Base-by-base conservation (phyloP, 768 basidiomycete species). In the Boletus reticuloceps region DNA sequence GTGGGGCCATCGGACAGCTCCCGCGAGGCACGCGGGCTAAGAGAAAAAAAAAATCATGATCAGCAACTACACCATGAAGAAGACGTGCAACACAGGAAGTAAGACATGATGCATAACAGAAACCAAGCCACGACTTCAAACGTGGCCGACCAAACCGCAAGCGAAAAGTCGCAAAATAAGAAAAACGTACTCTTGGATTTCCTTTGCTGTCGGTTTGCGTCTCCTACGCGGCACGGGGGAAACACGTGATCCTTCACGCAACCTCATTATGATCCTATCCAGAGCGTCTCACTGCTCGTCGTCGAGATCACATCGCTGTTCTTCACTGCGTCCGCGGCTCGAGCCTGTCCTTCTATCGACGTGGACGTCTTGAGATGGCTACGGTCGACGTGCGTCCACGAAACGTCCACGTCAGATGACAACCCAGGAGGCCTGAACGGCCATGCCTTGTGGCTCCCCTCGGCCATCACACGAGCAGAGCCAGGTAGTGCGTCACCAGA, bases 311-410 rank as follows among this genome's bases (percentile, higher is more conserved):
- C 70, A 66, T 84, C 84, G 58, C 75, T 79, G 54, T 76, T 79
- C 16, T 75, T 74, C 39, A 70, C 74, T 17, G 67, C 65, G 22
- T 68, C 69, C 19, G 50, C 58, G 4, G 47, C 56, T 43, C 38
- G 58, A 20, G 49, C 41, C 47, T 20, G 47, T 29, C 48, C 51
- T 31, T 58, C 51, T 36, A 50, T 16, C n/a, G 64, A 43, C 47
- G 40, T 43, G 39, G 62, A 53, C 32, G 19, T 19, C 55, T 59
- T 48, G 38, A 44, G 54, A 22, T 43, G 74, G 51, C 73, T 74
- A 29, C 79, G 72, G 58, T 81, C 80, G n/a, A 89, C 83, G 52
- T 83, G 84, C 20, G 87, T 89, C 88, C 88, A 89, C 6, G 84
- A 83, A 34, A 79, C 75, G 58, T 87, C 84, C 2, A 79, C 82